These are phyloP conservation scores for Xylariaceae sp. DNA, from an alignment of 2,329 filamentous ascomycete genomes.

Conservation along the genomic window DNA sequence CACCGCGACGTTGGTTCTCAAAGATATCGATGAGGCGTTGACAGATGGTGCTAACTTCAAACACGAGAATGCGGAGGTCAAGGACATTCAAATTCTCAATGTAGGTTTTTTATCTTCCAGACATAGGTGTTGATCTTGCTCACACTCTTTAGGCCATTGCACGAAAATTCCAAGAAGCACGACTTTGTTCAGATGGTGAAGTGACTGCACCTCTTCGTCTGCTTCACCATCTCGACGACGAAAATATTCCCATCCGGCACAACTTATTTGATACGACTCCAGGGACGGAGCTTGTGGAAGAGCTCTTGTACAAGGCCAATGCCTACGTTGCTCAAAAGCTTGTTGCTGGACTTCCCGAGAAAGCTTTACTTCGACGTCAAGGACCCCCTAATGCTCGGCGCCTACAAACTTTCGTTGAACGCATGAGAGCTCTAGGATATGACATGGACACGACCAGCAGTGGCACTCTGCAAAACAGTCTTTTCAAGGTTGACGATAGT, in stretches of 20 bases:
- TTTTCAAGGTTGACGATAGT: constrained; percentile 86
- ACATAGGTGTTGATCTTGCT: constrained; percentile 18
- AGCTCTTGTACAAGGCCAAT: constrained; percentile 92
- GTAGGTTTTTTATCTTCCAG: constrained; percentile 40
- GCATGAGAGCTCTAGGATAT: constrained; percentile 88
- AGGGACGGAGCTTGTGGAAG: constrained; percentile 90
- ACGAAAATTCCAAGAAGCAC: constrained; percentile 84
- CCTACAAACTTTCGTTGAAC: constrained; percentile 83
- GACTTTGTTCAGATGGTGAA: constrained; percentile 74
- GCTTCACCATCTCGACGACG: constrained; percentile 90
- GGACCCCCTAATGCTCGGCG: constrained; percentile 80
- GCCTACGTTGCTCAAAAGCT: constrained; percentile 83
- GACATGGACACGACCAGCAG: constrained; percentile 87
- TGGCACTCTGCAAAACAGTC: constrained; percentile 84
- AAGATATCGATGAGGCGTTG: constrained; percentile 80
- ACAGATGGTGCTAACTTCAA: constrained; percentile 58
- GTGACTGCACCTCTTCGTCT: constrained; percentile 82
- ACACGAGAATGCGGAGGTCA: constrained; percentile 61
- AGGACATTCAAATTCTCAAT: constrained; percentile 77
- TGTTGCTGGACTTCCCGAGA: constrained; percentile 74
- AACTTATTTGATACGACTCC: constrained; percentile 92
- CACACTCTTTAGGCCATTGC: constrained; percentile 58
- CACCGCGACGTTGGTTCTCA: constrained; percentile 75
- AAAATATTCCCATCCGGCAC: constrained; percentile 93
- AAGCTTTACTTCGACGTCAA: constrained; percentile 87